Conservation (phyloP, 768 basidiomycete species). For the Leccinum boreale region DNA sequence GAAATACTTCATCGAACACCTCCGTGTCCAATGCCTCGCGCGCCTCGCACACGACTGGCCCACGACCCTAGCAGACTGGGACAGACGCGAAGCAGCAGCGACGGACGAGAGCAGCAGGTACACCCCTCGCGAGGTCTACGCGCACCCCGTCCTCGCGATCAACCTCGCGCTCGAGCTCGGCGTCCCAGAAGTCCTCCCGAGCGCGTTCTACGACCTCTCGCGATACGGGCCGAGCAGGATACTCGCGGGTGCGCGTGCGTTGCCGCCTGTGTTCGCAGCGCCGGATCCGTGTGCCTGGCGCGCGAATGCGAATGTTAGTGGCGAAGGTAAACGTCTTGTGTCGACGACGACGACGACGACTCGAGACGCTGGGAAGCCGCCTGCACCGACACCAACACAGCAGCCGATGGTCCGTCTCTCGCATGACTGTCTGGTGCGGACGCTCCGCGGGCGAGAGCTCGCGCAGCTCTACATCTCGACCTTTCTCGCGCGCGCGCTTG, state of each 20-base stretch:
- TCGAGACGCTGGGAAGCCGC: background rate
- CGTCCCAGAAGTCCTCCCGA: conserved; percentile 54
- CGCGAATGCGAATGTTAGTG: too few relatives aligned
- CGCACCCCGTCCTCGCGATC: conserved; percentile 71
- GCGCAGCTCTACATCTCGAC: conserved; percentile 59
- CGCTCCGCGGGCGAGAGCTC: conserved; percentile 61
- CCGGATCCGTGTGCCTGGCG: conserved; percentile 17
- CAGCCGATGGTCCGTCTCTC: conserved; percentile 31
- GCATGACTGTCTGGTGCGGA: conserved; percentile 38
- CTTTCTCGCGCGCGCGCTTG: conserved; percentile 57
- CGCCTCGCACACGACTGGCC: conserved; percentile 69
- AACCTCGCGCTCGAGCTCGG: conserved; percentile 65
- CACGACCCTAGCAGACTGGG: conserved; percentile 63
- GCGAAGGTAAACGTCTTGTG: too few relatives aligned
- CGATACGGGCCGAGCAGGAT: conserved; percentile 73
- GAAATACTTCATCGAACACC: conserved; percentile 72
- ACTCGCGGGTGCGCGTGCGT: conserved; percentile 45
- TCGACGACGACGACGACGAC: too few relatives aligned
- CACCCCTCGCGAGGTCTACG: conserved; percentile 51
- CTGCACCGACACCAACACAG: background rate
- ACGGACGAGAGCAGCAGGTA: conserved; percentile 53
- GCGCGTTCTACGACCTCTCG: conserved; percentile 72
- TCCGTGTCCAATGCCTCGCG: conserved; percentile 56
- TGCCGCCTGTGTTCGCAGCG: conserved; percentile 30
- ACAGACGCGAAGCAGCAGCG: conserved; percentile 56